Conservation (phyloP, 495 filamentous ascomycete genomes). For the Penicillium goetzii region DNA sequence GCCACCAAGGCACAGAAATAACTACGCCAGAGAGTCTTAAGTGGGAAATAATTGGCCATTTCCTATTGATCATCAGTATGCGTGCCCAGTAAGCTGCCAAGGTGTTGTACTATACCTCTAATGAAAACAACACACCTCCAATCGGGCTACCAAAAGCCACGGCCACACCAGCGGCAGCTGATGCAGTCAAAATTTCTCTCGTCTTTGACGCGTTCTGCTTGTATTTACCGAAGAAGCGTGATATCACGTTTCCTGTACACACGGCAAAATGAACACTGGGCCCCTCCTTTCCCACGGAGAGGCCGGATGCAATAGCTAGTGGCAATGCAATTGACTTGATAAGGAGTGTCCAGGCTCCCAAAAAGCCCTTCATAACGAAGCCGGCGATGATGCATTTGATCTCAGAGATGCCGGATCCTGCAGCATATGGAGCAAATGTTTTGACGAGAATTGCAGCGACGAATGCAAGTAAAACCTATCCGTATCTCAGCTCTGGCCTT, state of each 20-base stretch:
- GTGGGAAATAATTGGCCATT: constrained; percentile 96
- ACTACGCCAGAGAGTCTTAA: constrained; percentile 97
- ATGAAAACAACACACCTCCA: constrained; percentile 92
- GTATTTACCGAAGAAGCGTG: constrained; percentile 90
- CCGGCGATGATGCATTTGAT: constrained; percentile 99
- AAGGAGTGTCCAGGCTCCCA: constrained; percentile 87
- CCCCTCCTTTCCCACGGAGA: constrained; percentile 96
- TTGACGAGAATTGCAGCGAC: constrained; percentile 86
- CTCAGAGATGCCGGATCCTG: constrained; percentile 96
- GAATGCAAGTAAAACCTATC: constrained; percentile 78
- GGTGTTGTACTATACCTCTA: constrained; percentile 61
- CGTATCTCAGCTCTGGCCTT: constrained; percentile 14
- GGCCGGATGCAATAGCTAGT: constrained; percentile 89
- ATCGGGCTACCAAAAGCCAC: constrained; percentile 98
- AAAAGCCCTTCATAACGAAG: constrained; percentile 99
- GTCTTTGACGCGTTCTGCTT: constrained; percentile 92
- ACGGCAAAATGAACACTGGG: constrained; percentile 98
- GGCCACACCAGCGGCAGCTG: constrained; percentile 91
- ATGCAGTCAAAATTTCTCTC: constrained; percentile 91
- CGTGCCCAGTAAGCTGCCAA: not conserved
- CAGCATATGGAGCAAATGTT: constrained; percentile 93
- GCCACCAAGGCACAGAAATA: constrained; percentile 98
- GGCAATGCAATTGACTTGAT: constrained; percentile 95
- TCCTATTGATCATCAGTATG: constrained; percentile 55
- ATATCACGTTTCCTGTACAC: constrained; percentile 97